These are phyloP conservation scores for Annulohypoxylon nitens DNA, from an alignment of 495 filamentous ascomycete genomes.

Conservation along the genomic window DNA sequence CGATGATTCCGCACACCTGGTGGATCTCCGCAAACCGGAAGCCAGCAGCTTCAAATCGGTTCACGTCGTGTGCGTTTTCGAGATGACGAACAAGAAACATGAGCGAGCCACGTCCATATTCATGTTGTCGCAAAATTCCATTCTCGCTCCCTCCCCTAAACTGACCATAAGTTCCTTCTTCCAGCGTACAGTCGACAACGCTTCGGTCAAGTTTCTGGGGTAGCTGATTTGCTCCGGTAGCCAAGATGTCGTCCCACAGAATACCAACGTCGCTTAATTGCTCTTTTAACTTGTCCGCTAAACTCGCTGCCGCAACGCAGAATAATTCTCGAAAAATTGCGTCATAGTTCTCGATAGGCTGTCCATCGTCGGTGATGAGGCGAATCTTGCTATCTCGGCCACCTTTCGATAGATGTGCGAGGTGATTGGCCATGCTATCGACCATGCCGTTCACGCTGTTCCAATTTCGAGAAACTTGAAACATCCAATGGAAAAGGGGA, in stretches of 20 bases:
- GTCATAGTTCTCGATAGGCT: slow-evolving; percentile 74
- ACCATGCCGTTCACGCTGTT: slow-evolving; percentile 73
- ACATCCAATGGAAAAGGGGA: slow-evolving; percentile 89
- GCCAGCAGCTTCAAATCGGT: slow-evolving; percentile 75
- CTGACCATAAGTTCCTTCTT: slow-evolving; percentile 32
- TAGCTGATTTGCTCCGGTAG: slow-evolving; percentile 62
- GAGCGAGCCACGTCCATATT: slow-evolving; percentile 75
- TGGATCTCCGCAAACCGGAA: slow-evolving; percentile 79
- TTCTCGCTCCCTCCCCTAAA: slow-evolving; percentile 19
- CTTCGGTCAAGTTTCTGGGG: slow-evolving; percentile 20
- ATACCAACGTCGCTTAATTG: slow-evolving; percentile 75
- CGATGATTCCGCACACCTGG: slow-evolving; percentile 76
- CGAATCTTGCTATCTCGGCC: slow-evolving; percentile 47
- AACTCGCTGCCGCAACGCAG: slow-evolving; percentile 79
- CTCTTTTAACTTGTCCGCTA: slow-evolving; percentile 74
- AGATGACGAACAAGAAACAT: slow-evolving; percentile 83
- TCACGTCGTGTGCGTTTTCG: slow-evolving; percentile 65
- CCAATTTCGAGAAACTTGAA: slow-evolving; percentile 84
- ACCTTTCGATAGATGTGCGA: slow-evolving; percentile 57
- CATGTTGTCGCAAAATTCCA: slow-evolving; percentile 39
- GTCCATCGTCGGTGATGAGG: slow-evolving; percentile 56
- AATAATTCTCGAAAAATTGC: slow-evolving; percentile 88
- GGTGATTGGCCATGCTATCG: slow-evolving; percentile 73
- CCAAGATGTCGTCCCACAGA: slow-evolving; percentile 82
- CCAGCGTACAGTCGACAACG: slow-evolving; percentile 17